These are phyloP conservation scores for Auriscalpium vulgare DNA, from an alignment of 768 basidiomycete species.

Conservation along the genomic window DNA sequence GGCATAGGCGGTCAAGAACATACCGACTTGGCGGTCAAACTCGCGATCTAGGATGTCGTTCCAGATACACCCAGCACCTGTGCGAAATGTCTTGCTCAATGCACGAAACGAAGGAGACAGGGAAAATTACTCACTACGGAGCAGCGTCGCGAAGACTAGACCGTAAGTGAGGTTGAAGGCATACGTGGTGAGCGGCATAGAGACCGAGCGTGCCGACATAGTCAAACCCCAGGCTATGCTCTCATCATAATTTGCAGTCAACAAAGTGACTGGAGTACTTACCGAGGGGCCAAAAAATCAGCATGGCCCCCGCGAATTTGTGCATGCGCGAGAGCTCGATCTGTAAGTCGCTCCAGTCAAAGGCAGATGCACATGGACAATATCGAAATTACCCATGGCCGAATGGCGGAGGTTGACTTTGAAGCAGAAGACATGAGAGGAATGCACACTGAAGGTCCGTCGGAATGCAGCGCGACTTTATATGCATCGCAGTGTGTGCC, in stretches of 20 bases:
- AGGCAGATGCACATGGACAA: not conserved
- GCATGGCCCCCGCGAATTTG: not conserved
- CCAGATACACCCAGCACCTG: not conserved
- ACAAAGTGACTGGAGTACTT: not conserved
- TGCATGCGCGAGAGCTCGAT: not conserved
- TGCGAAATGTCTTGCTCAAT: not conserved
- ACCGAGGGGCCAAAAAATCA: slow-evolving; percentile 1
- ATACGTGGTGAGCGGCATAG: slow-evolving; percentile 3
- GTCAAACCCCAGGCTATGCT: slow-evolving; percentile 14
- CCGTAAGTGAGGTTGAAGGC: not conserved
- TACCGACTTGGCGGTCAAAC: not conserved
- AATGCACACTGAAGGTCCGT: too few relatives aligned
- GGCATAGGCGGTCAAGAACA: not conserved
- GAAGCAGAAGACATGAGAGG: not conserved
- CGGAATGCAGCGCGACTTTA: too few relatives aligned
- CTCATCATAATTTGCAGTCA: not conserved
- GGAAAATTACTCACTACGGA: not conserved
- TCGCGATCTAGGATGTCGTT: slow-evolving; percentile 1
- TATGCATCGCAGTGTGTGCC: too few relatives aligned
- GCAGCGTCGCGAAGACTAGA: not conserved
- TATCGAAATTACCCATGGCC: not conserved
- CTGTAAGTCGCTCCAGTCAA: not conserved
- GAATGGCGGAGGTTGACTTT: not conserved
- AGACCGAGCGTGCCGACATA: slow-evolving; percentile 14
- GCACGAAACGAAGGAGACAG: not conserved